phyloP scores from a whole-genome alignment of 108 stramenopile species.

The Aurantiochytrium sp. region DNA sequence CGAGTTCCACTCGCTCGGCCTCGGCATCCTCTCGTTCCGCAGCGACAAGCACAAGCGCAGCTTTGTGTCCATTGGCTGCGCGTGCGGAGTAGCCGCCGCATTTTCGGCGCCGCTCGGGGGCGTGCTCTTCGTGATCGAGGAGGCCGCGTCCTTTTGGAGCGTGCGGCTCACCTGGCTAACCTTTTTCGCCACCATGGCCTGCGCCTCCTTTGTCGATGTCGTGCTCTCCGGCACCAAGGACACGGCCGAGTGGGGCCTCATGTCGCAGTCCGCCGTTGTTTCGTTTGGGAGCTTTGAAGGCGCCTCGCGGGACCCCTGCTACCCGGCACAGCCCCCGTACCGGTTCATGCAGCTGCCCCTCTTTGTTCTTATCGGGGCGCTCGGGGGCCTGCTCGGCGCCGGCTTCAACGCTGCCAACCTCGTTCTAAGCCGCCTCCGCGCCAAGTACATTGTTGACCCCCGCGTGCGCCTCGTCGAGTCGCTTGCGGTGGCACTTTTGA shows the following conservation, averaged over 20 bases:
- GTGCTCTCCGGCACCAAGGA: conserved; percentile 30
- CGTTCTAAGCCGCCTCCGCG: conserved; percentile 42
- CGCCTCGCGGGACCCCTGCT: not conserved
- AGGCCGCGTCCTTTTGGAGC: conserved; percentile 74
- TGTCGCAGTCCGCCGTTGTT: conserved; percentile 38
- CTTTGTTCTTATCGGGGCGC: conserved; percentile 68
- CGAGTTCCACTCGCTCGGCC: not conserved
- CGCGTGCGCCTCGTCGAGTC: conserved; percentile 46
- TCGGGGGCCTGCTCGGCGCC: conserved; percentile 72
- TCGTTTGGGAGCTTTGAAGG: conserved; percentile 52
- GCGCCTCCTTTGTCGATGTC: conserved; percentile 48
- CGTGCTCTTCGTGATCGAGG: conserved; percentile 76
- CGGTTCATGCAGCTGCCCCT: conserved; percentile 52
- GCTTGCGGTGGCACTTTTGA: conserved; percentile 30
- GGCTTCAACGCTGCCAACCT: conserved; percentile 54
- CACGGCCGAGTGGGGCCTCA: not conserved
- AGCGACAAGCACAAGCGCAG: conserved; percentile 68
- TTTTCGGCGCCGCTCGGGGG: conserved; percentile 82
- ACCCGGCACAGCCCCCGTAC: conserved; percentile 17
- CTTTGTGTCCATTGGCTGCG: conserved; percentile 73
- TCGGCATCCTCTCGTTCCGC: conserved; percentile 38
- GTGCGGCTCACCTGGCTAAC: conserved; percentile 72
- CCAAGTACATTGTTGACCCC: conserved; percentile 12
- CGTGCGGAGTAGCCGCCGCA: conserved; percentile 81
- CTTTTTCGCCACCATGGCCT: conserved; percentile 73